phyloP scores from a whole-genome alignment of 495 filamentous ascomycete species.

The Ascobolus immersus region DNA sequence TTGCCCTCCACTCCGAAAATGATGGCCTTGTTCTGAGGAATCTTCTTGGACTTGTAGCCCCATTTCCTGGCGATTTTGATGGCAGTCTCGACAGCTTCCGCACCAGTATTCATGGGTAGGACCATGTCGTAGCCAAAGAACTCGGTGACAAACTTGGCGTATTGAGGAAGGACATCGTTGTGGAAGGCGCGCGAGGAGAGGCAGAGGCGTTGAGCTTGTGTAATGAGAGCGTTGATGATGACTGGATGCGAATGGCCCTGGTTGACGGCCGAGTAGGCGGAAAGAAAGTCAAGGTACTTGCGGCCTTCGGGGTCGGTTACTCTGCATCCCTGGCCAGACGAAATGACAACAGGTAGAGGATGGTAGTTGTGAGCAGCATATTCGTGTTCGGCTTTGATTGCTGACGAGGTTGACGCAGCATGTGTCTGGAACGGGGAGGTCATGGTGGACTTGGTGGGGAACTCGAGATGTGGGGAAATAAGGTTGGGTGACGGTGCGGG shows the following conservation, averaged over 20 bases:
- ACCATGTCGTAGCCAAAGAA: conserved; percentile 97
- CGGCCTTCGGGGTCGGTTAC: conserved; percentile 78
- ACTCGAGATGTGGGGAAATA: too few relatives aligned
- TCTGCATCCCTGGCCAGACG: conserved; percentile 51
- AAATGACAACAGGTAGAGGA: conserved; percentile 78
- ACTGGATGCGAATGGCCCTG: conserved; percentile 97
- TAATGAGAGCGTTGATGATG: conserved; percentile 63
- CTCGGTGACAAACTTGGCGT: conserved; percentile 71
- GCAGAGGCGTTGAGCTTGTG: conserved; percentile 75
- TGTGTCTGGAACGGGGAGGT: conserved; percentile 26
- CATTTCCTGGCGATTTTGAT: conserved; percentile 97
- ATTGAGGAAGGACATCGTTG: conserved; percentile 95
- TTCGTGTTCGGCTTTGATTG: conserved; percentile 54
- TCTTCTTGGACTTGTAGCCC: conserved; percentile 92
- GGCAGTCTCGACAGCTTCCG: conserved; percentile 93
- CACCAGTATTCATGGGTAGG: conserved; percentile 95
- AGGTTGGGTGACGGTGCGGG: too few relatives aligned
- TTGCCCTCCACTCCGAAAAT: conserved; percentile 72
- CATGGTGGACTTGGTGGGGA: conserved; percentile 1
- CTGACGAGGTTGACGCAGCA: conserved; percentile 47
- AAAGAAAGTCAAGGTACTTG: conserved; percentile 92
- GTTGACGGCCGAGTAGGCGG: conserved; percentile 93
- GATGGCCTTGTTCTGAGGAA: conserved; percentile 58
- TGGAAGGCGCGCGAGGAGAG: conserved; percentile 91
- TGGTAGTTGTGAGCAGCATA: conserved; percentile 98